Conservation (phyloP, 1,284 basidiomycete species). For the Cystobasidiaceae sp. region DNA sequence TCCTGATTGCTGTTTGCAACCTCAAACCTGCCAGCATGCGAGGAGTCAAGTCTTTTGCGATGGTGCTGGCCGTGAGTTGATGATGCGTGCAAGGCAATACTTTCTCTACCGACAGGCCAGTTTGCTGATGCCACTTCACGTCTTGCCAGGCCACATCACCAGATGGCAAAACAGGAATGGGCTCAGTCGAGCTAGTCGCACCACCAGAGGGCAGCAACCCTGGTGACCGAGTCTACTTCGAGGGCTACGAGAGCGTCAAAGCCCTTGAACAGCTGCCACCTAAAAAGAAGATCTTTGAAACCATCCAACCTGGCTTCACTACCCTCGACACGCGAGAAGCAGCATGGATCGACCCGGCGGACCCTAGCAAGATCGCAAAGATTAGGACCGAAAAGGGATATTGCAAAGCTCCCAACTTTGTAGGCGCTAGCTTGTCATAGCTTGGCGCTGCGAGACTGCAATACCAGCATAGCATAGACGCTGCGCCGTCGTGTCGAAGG, state of each 20-base stretch:
- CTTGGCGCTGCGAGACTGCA: too few relatives aligned
- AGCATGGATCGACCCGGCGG: conserved; percentile 80
- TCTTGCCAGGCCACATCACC: conserved; percentile 78
- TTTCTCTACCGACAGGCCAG: too few relatives aligned
- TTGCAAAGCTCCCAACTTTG: conserved; percentile 70
- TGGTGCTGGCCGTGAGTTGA: conserved; percentile 85
- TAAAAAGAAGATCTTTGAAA: conserved; percentile 96
- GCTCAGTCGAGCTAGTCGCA: conserved; percentile 72
- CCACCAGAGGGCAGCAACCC: conserved; percentile 80
- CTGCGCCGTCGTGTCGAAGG: not conserved
- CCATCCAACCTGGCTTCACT: conserved; percentile 73
- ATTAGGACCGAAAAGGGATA: conserved; percentile 80
- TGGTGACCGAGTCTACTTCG: conserved; percentile 88
- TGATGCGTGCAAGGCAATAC: too few relatives aligned
- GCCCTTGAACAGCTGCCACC: conserved; percentile 51
- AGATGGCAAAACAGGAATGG: conserved; percentile 63
- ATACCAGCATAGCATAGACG: too few relatives aligned
- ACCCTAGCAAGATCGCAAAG: conserved; percentile 65
- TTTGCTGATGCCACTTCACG: too few relatives aligned
- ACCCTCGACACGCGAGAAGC: conserved; percentile 80
- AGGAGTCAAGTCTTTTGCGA: conserved; percentile 90
- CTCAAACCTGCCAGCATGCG: conserved; percentile 93
- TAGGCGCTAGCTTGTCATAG: conserved; percentile 81
- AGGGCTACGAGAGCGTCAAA: conserved; percentile 54
- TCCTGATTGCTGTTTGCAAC: conserved; percentile 85